A percentile compares a stretch with the other conserved stretches of the same genome.
Conservation (phyloP, 441 rosid genomes). For the Erodium texanum region DNA sequence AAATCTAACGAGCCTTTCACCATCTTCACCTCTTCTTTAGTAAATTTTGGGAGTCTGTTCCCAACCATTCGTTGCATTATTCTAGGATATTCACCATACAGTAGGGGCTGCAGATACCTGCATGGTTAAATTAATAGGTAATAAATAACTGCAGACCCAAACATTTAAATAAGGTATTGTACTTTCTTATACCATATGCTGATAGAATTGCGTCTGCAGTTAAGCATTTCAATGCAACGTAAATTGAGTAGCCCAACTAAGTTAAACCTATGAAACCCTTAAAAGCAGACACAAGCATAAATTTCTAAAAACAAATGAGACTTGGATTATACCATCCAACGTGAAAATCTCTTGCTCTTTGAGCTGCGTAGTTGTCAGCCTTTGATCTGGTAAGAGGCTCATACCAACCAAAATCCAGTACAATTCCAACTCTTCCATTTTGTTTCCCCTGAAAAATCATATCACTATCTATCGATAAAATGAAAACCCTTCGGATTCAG, state of each 20-base stretch:
- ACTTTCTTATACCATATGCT: background rate
- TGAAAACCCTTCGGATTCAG: background rate
- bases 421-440: slow-evolving; percentile 81
- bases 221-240: background rate
- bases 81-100: slow-evolving; percentile 80
- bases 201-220: background rate
- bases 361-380: slow-evolving; percentile 80
- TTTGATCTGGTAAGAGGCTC: slow-evolving; percentile 85
- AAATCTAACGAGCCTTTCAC: slow-evolving; percentile 87
- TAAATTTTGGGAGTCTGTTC: slow-evolving; percentile 67
- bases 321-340: slow-evolving; percentile 60
- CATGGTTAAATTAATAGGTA: background rate
- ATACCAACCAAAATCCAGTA: slow-evolving; percentile 87
- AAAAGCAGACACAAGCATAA: background rate
- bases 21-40: slow-evolving; percentile 56
- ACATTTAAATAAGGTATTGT: background rate
- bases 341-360: slow-evolving; percentile 93
- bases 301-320: no score
- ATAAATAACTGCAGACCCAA: background rate
- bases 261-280: background rate
- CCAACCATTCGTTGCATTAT: slow-evolving; percentile 70
- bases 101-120: slow-evolving; percentile 89
- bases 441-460: slow-evolving; percentile 41
- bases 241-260: background rate
- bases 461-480: background rate